Evolutionary conservation across 2,329 filamentous ascomycete genomes (phyloP).

Genomic region (Aspergillus bombycis): DNA sequence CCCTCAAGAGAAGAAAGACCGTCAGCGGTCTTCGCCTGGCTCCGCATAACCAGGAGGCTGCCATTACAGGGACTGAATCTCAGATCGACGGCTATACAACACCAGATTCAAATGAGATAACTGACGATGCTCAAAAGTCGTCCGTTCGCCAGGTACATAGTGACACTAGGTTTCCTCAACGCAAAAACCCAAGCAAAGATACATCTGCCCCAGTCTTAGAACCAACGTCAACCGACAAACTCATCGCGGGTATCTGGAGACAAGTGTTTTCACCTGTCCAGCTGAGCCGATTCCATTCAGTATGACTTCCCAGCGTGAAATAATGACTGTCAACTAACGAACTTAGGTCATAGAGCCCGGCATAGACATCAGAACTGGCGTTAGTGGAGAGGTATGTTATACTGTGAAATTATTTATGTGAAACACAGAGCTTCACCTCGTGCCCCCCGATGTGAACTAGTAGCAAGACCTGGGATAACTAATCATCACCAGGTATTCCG

Average conservation of each 20-base stretch:
- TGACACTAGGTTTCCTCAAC: slow-evolving; percentile 30
- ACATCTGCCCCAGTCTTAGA: slow-evolving; percentile 46
- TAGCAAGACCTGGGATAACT: neutral
- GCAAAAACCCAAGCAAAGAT: slow-evolving; percentile 24
- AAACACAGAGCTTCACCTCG: neutral
- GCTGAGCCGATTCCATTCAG: slow-evolving; percentile 20
- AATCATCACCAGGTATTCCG: slow-evolving; percentile 22
- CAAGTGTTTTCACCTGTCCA: slow-evolving; percentile 43
- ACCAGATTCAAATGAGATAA: neutral
- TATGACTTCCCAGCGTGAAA: slow-evolving; percentile 6
- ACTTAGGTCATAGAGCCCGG: slow-evolving; percentile 15
- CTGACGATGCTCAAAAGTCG: slow-evolving; percentile 3
- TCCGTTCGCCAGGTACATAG: slow-evolving; percentile 28
- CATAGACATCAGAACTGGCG: slow-evolving; percentile 22
- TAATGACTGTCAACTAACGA: neutral
- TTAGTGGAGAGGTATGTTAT: slow-evolving; percentile 20
- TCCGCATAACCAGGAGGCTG: neutral
- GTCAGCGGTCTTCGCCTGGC: slow-evolving; percentile 36
- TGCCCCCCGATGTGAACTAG: neutral
- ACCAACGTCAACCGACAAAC: slow-evolving; percentile 52
- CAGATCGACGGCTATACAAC: neutral
- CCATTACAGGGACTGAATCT: neutral
- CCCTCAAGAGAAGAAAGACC: slow-evolving; percentile 31
- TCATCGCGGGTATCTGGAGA: slow-evolving; percentile 55
- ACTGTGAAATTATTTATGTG: too few relatives aligned